Conservation (phyloP, 108 stramenopile genomes). For the Stephanodiscus minutulus region DNA sequence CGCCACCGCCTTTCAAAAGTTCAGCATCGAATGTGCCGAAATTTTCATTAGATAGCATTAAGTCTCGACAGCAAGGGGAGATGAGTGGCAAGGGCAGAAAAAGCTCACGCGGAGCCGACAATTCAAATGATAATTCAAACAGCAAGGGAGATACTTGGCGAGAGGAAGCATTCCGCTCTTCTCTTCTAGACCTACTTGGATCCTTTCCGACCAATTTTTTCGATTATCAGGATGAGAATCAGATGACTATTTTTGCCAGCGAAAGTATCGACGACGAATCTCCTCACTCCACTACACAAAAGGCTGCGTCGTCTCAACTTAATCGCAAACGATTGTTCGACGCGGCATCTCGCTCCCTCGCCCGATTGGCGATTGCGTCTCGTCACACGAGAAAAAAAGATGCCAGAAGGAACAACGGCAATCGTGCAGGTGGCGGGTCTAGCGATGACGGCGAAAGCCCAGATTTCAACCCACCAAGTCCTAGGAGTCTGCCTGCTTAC, state of each 20-base stretch:
- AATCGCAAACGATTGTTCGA: conserved; percentile 38
- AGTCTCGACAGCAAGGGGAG: conserved; percentile 9
- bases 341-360: conserved; percentile 41
- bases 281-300: conserved; percentile 32
- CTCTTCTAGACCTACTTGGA: conserved; percentile 32
- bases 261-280: conserved; percentile 8
- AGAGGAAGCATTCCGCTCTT: conserved; percentile 37
- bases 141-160: conserved; percentile 32
- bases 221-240: conserved; percentile 1
- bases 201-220: conserved; percentile 18
- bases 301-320: conserved; percentile 27
- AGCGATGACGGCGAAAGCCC: conserved; percentile 13
- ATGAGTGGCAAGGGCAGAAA: not conserved
- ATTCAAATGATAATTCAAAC: not conserved
- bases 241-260: not conserved
- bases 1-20: not conserved
- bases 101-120: not conserved
- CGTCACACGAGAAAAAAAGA: conserved; percentile 10
- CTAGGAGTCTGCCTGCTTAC: conserved; percentile 41
- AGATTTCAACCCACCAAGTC: conserved; percentile 41
- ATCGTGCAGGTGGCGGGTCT: not conserved
- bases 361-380: conserved; percentile 38
- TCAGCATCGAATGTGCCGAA: not conserved
- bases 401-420: not conserved
- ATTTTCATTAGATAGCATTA: not conserved